phyloP scores from a whole-genome alignment of 1,284 basidiomycete genomes.

The Ustilago curta region DNA sequence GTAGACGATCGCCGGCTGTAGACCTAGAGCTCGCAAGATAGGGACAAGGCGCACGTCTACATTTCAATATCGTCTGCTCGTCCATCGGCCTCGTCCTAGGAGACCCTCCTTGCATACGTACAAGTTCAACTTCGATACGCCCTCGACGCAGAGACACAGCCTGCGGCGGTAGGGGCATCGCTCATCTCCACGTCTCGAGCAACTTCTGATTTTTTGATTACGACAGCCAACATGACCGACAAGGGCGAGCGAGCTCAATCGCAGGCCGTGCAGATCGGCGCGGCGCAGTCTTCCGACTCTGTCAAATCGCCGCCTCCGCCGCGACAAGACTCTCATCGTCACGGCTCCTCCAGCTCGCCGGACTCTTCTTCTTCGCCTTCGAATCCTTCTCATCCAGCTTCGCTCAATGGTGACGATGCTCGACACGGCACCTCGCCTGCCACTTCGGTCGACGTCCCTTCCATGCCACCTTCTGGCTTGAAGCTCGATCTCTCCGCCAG shows the following conservation, averaged over 20 bases:
- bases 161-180: background rate
- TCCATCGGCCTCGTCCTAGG: background rate
- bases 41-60: slow-evolving; percentile 31
- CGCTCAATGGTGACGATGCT: slow-evolving; percentile 39
- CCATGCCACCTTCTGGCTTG: slow-evolving; percentile 22
- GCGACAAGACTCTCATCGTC: slow-evolving; percentile 5
- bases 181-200: background rate
- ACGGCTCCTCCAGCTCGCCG: slow-evolving; percentile 17
- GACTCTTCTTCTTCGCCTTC: slow-evolving; percentile 33
- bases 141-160: background rate
- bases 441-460: slow-evolving; percentile 33
- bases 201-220: background rate
- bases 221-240: slow-evolving; percentile 19
- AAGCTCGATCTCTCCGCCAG: slow-evolving; percentile 28
- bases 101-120: background rate
- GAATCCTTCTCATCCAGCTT: slow-evolving; percentile 35
- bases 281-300: slow-evolving; percentile 4
- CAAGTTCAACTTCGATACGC: background rate
- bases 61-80: slow-evolving; percentile 2
- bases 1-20: slow-evolving; percentile 28
- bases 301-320: background rate
- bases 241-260: slow-evolving; percentile 7
- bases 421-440: slow-evolving; percentile 42
- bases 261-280: slow-evolving; percentile 11
- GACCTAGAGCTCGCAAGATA: slow-evolving; percentile 30